Evolutionary conservation across 176 grass and related monocot genomes (phyloP), one percentile per base, ranked within the genome.

Genomic region (Typha latifolia): DNA sequence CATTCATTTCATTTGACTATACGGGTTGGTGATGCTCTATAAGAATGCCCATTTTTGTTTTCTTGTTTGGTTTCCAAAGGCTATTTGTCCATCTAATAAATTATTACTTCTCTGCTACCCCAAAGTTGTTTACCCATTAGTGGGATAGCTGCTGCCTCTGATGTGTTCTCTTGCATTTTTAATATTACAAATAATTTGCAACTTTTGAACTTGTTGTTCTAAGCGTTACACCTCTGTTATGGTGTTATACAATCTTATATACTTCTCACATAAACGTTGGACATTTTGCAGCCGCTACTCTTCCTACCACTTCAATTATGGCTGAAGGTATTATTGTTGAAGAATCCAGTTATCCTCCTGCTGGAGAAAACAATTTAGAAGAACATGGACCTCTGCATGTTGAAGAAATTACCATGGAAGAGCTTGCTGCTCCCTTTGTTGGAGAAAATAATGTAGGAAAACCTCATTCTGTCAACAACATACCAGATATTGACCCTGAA

Each of bases 351-450:
- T 62, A 37, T 49, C 79, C 26, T 72, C 72, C 49, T 67, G 72
- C 79, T 66, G 51, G 55, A 14, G 37, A 15, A 69, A 87, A 65
- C 48, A 64, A 12, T 61, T 64, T 51, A 16, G 72, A 48, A 47
- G 48, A 63, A 68, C 68, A 66, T 79, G 55, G 12, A 13, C 19
- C 12, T 48, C 75, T 4, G 2, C 47, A 21, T 77, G 31, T 56
- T 67, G 68, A 67, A 51, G 80, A 73, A 69, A 75, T 72, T 24
- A 51, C 32, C 74, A 81, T 59, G 22, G 70, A 84, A 57, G 71
- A 69, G 27, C 27, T 16, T 81, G 63, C 51, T 86, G 62, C 80
- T 72, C 77, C 64, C 24, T 24, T 8, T 56, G 64, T 71, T 72
- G 34, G 19, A 67, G 55, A 71, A 48, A 53, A 82, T 24, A 77